Evolutionary conservation across 371 early-diverging fungal species (phyloP).

Genomic region (Blastocladiella emersonii): DNA sequence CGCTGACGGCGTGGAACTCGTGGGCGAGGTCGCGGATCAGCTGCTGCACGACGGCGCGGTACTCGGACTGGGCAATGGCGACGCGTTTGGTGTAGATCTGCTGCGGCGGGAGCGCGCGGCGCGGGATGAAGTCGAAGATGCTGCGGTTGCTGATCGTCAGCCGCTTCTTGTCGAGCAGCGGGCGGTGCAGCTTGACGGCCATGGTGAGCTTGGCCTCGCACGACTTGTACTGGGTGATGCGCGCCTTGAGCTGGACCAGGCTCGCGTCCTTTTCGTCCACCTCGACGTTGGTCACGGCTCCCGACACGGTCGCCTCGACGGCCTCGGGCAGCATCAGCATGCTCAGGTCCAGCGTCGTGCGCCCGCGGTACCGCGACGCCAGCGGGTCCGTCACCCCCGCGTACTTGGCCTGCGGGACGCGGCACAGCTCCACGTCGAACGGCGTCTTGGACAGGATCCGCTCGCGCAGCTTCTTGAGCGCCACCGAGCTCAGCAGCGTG

Average conservation of each 20-base stretch:
- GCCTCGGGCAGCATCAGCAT: constrained; percentile 25
- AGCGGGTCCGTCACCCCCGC: constrained; percentile 20
- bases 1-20: background rate
- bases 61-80: constrained; percentile 26
- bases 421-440: background rate
- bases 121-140: constrained; percentile 25
- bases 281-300: background rate
- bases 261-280: constrained; percentile 4
- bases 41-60: constrained; percentile 19
- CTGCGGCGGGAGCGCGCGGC: constrained; percentile 18
- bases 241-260: background rate
- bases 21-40: constrained; percentile 6
- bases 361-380: constrained; percentile 21
- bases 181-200: constrained; percentile 23
- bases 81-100: constrained; percentile 24
- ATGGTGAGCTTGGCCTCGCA: constrained; percentile 21
- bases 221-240: constrained; percentile 17
- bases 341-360: constrained; percentile 18
- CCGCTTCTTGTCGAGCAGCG: constrained; percentile 31
- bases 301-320: background rate
- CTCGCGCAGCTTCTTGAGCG: background rate
- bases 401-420: background rate
- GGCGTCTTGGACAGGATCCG: background rate
- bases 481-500: background rate
- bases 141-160: background rate